These are phyloP conservation scores for Nadsonia starkeyi-henricii DNA, from an alignment of 1,139 yeast genomes.

Conservation along the genomic window DNA sequence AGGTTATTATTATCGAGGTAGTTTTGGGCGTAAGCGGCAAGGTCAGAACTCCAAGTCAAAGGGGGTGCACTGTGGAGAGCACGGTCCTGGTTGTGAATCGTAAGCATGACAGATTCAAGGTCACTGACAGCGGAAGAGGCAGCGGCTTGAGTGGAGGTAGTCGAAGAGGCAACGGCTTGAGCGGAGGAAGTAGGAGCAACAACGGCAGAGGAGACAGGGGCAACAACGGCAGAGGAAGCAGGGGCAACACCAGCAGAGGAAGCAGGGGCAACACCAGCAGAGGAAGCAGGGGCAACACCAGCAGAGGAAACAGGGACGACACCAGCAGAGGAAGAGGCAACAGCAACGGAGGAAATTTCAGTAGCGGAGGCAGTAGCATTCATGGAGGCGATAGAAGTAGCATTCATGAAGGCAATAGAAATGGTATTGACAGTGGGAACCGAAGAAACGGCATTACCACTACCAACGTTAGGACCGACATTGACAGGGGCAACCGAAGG, in stretches of 20 bases:
- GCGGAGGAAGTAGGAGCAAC: not conserved
- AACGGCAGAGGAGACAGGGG: not conserved
- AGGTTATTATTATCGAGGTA: conserved; percentile 36
- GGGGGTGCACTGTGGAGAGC: conserved; percentile 47
- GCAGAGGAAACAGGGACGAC: not conserved
- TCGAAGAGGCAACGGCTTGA: not conserved
- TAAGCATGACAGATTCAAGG: conserved; percentile 21
- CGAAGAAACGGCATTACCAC: too few species aligned
- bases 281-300: not conserved
- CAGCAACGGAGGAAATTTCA: not conserved
- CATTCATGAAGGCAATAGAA: too few species aligned
- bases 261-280: not conserved
- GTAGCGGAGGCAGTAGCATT: not conserved
- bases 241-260: not conserved
- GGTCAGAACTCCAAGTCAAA: conserved; percentile 48
- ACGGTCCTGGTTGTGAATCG: conserved; percentile 56
- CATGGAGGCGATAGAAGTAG: not conserved
- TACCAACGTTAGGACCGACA: too few species aligned
- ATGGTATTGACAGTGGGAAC: too few species aligned
- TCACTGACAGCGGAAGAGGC: not conserved
- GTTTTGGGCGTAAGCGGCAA: conserved; percentile 54
- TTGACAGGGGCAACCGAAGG: too few species aligned
- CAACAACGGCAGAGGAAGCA: not conserved
- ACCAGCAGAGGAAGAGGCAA: not conserved
- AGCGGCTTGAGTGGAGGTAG: not conserved